These are phyloP conservation scores for Pseudohyphozyma bogoriensis DNA, from an alignment of 768 basidiomycete genomes.

Conservation along the genomic window DNA sequence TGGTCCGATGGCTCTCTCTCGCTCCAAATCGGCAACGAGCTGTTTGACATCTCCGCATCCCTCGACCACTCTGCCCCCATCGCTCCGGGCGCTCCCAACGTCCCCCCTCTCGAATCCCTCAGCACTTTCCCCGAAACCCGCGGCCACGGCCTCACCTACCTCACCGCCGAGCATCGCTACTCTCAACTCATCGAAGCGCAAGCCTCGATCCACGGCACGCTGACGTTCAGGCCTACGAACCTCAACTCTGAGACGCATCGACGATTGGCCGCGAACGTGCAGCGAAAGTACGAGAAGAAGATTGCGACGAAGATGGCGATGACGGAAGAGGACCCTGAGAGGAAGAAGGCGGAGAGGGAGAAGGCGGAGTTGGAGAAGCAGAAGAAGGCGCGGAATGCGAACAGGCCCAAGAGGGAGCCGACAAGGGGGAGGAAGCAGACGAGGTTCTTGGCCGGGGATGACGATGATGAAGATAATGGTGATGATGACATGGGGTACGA, in stretches of 20 bases:
- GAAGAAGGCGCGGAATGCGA: conserved; percentile 18
- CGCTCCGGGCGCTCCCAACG: conserved; percentile 38
- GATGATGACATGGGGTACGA: neutral
- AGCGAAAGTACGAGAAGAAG: conserved; percentile 71
- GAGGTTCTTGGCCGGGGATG: conserved; percentile 12
- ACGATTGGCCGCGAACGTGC: conserved; percentile 75
- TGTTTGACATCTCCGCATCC: conserved; percentile 78
- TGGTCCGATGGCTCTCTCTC: conserved; percentile 95
- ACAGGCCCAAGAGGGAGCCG: neutral
- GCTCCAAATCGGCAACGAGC: conserved; percentile 80
- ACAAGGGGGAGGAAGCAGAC: conserved; percentile 14
- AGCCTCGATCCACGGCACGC: conserved; percentile 67
- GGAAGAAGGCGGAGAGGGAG: conserved; percentile 20
- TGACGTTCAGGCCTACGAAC: conserved; percentile 73
- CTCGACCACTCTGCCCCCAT: conserved; percentile 60
- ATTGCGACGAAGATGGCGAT: conserved; percentile 60
- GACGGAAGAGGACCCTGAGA: conserved; percentile 13
- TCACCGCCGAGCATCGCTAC: conserved; percentile 73
- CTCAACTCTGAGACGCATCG: conserved; percentile 86
- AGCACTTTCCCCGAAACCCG: conserved; percentile 29
- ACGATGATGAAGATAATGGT: conserved; percentile 5
- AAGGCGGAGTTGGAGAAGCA: conserved; percentile 19
- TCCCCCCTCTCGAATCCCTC: conserved; percentile 30
- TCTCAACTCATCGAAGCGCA: conserved; percentile 79
- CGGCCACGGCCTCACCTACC: conserved; percentile 67